A percentile compares a stretch with the other conserved stretches of the same genome.
Evolutionary conservation across 441 rosid genomes (phyloP).

Genomic region (Euphorbia celastroides): DNA sequence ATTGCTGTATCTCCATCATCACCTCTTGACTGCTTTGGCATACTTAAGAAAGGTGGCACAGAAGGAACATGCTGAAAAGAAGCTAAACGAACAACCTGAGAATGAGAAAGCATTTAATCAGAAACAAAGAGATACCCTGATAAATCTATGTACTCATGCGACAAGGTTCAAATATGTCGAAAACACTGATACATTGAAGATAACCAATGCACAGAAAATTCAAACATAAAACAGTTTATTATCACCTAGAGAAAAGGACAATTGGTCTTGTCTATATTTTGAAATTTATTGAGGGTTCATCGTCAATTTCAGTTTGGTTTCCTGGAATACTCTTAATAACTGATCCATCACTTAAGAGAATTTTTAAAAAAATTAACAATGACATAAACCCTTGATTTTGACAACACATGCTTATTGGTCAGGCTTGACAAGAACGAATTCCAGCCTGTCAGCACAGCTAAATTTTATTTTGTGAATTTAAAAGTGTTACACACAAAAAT

Average conservation of each 20-base stretch:
- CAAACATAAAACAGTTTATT: background rate
- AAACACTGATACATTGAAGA: background rate
- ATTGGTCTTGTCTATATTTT: background rate
- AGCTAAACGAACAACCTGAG: slow-evolving; percentile 94
- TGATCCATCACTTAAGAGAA: background rate
- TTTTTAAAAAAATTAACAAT: background rate
- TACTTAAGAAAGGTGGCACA: slow-evolving; percentile 85
- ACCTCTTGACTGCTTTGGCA: slow-evolving; percentile 75
- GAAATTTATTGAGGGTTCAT: background rate
- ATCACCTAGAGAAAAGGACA: background rate
- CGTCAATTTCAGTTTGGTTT: background rate
- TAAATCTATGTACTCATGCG: background rate
- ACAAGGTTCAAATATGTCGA: background rate
- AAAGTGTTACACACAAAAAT: background rate
- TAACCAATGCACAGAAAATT: background rate
- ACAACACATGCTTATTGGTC: background rate
- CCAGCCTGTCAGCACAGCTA: background rate
- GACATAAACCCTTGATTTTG: background rate
- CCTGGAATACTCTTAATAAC: background rate
- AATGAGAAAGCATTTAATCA: slow-evolving; percentile 14
- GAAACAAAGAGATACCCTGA: slow-evolving; percentile 1
- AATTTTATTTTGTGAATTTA: background rate
- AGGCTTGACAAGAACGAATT: background rate
- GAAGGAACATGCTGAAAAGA: slow-evolving; percentile 97
- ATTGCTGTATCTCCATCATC: slow-evolving; percentile 66